phyloP scores from a whole-genome alignment of 2,329 filamentous ascomycete genomes.

The Chaetomium sp. region DNA sequence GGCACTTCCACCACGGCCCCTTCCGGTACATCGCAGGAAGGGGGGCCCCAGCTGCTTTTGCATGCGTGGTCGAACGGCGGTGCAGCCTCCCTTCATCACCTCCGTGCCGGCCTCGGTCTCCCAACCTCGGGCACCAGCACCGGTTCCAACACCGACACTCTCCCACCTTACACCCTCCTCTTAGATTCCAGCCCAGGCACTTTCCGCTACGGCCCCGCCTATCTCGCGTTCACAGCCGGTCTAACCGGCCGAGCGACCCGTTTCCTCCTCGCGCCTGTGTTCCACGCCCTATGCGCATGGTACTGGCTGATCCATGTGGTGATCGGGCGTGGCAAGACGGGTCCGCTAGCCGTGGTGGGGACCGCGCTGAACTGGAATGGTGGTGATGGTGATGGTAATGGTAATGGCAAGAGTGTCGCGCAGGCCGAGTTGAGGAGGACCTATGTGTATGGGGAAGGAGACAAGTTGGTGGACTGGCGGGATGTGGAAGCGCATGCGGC shows the following conservation, averaged over 20 bases:
- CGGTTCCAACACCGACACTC: neutral
- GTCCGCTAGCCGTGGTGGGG: constrained; percentile 8
- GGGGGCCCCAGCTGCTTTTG: constrained; percentile 20
- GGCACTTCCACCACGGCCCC: neutral
- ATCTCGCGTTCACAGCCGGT: constrained; percentile 15
- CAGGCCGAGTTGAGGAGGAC: constrained; percentile 36
- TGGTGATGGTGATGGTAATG: too few species aligned
- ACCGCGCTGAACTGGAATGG: constrained; percentile 5
- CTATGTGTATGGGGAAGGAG: constrained; percentile 47
- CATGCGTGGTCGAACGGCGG: constrained; percentile 31
- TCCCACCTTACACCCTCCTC: constrained; percentile 22
- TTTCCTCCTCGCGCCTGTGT: constrained; percentile 10
- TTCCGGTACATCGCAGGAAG: neutral
- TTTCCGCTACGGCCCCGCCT: constrained; percentile 16
- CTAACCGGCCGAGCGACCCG: neutral
- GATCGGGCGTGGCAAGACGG: constrained; percentile 1
- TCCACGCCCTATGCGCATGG: constrained; percentile 12
- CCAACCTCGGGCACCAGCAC: neutral
- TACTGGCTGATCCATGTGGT: constrained; percentile 14
- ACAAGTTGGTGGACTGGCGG: constrained; percentile 39
- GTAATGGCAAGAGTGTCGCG: constrained; percentile 4
- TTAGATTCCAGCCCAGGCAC: constrained; percentile 26
- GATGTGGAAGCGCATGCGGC: constrained; percentile 44
- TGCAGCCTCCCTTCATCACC: constrained; percentile 16
- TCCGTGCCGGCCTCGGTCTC: constrained; percentile 17